These are phyloP conservation scores for Collybia mongolica DNA, from an alignment of 768 basidiomycete genomes.

Conservation along the genomic window DNA sequence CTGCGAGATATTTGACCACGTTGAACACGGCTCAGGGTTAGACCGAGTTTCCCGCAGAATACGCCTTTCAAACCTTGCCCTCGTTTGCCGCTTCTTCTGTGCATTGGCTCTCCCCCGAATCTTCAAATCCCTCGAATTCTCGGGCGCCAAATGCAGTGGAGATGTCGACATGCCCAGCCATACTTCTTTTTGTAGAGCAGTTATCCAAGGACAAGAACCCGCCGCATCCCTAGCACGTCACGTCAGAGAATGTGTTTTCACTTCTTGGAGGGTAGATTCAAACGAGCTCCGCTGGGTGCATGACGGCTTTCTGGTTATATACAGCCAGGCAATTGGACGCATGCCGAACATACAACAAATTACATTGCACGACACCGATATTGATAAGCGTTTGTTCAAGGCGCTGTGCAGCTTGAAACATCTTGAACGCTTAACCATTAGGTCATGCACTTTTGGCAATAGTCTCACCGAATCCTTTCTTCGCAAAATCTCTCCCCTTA, in stretches of 20 bases:
- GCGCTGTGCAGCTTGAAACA: slow-evolving; percentile 7
- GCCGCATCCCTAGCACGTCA: slow-evolving; percentile 25
- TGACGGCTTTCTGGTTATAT: slow-evolving; percentile 12
- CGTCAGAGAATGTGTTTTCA: slow-evolving; percentile 24
- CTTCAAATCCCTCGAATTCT: slow-evolving; percentile 31
- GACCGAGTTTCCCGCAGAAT: slow-evolving; percentile 15
- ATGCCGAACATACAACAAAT: slow-evolving; percentile 15
- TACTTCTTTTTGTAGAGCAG: slow-evolving; percentile 23
- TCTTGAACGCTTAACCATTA: slow-evolving; percentile 3
- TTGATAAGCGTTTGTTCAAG: slow-evolving; percentile 10
- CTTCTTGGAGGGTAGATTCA: not conserved
- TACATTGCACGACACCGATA: not conserved
- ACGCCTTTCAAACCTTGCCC: slow-evolving; percentile 28
- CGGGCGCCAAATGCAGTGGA: slow-evolving; percentile 1
- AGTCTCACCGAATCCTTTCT: not conserved
- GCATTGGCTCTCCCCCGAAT: slow-evolving; percentile 36
- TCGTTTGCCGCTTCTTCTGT: slow-evolving; percentile 43
- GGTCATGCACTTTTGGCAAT: not conserved
- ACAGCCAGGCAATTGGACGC: slow-evolving; percentile 9
- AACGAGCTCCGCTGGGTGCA: not conserved
- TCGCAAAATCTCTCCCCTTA: not conserved
- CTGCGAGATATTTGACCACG: slow-evolving; percentile 34
- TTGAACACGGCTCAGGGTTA: slow-evolving; percentile 19
- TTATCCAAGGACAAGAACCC: slow-evolving; percentile 22
- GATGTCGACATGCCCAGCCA: slow-evolving; percentile 2